Evolutionary conservation across 805 yeast species (phyloP), one percentile per base, ranked within the genome.

Genomic region (Kodamaea sagamina): DNA sequence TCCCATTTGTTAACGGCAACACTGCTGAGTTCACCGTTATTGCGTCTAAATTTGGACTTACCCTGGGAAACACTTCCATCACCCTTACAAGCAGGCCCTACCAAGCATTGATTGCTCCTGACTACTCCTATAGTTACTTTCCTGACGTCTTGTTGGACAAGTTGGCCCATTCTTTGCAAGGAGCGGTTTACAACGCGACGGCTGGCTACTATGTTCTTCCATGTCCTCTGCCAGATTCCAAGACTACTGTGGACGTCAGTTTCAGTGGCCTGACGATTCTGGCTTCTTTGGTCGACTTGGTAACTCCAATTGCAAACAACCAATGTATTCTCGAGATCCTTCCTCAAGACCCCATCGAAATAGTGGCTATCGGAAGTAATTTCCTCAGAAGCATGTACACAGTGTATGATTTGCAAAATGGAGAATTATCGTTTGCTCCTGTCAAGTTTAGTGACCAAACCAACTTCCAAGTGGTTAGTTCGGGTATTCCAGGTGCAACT

Each of bases 201-300:
- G 49, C 64, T 4, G 81, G 78, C 1, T 73, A 71, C 36, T 84
- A 80, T 54, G 22, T 63, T 6, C 55, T 77, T 48, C 58, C 58
- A 3, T 84, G 89, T 58, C 45, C 54, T 21, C 19, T 27, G 32
- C 39, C 46, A 15, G 32, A 46, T 47, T 19, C 34, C 2, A 32
- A 46, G 51, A 62, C 49, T 25, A 39, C 46, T 3, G 48, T 79
- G 6, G 65, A 67, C 26, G 79, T 79, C 51, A 65, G 76, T 50
- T 81, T 85, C 62, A 79, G 80, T 47, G 89, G 88, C 5, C 58
- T 70, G 12, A 54, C 58, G 6, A 77, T 84, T 44, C 55, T 65
- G n/a, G 79, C 76, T 6, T 83, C 87, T 21, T 54, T 57, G 52
- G 59, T 47, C 4, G 58, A 63, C 43, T 51, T 68, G 51, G 44